Base-by-base conservation (phyloP, 306 rosid species). In the Hylodesmum podocarpum region DNA sequence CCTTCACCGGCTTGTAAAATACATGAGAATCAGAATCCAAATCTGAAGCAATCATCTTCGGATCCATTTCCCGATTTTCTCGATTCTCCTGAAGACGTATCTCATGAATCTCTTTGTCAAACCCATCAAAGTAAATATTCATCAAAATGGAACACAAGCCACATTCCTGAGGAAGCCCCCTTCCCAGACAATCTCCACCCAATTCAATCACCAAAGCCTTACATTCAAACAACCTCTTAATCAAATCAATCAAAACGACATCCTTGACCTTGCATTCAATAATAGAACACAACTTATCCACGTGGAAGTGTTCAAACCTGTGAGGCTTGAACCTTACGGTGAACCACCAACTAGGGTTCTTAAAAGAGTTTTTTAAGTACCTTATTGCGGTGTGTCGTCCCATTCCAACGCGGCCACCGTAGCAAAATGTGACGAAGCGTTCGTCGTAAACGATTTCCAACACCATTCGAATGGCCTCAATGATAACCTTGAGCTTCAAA, bases 151-250 rank as follows among this genome's bases (percentile, higher is more conserved):
- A 66, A 77, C 91, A 86, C 93, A 94, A 66, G 4, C 89, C 88
- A 73, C 89, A 82, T 83, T 94, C 97, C 68, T 90, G 96, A 79
- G 98, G 97, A 77, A 89, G 72, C 63, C 96, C 96, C 76, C 89
- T 94, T 43, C 95, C 95, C 8, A 89, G 33, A 70, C 64, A 85
- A 83, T 70, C 74, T 44, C 91, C 83, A 37, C 97, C 97, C 40
- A 81, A 75, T 54, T 76, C 78, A 70, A 81, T 81, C 3, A 62
- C 81, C 77, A 81, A 51, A 70, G 8, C 85, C 37, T 76, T 51
- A 40, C 68, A 76, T 14, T 76, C 74, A 62, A 81, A 81, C 74
- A 81, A 40, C 4, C 27, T 81, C 78, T 62, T 81, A 6, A 81
- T 70, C 31, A 81, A 81, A 62, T 28, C 63, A 76, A 70, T 22